A percentile compares a stretch with the other conserved stretches of the same genome.
These are phyloP conservation scores for Diaporthe velutina DNA, from an alignment of 2,329 filamentous ascomycete genomes.

Conservation along the genomic window DNA sequence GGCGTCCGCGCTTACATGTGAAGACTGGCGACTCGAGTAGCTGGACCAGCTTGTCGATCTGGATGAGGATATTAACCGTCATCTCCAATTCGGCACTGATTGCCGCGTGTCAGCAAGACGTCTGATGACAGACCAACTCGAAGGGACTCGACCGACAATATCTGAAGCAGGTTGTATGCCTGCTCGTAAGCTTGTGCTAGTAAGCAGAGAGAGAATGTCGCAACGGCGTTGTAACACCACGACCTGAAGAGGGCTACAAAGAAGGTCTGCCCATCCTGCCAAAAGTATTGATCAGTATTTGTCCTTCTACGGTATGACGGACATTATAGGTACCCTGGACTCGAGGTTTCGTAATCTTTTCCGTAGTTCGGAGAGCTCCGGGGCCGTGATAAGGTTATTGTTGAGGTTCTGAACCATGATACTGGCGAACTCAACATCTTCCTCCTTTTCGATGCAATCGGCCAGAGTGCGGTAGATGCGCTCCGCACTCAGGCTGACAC, in stretches of 20 bases:
- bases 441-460: constrained; percentile 96
- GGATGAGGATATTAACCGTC: constrained; percentile 98
- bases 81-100: constrained; percentile 93
- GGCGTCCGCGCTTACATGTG: constrained; percentile 76
- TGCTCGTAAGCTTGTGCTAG: constrained; percentile 98
- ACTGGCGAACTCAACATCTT: constrained; percentile 97
- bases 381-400: constrained; percentile 98
- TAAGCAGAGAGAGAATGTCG: constrained; percentile 95
- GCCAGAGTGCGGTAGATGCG: constrained; percentile 95
- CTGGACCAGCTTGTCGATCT: constrained; percentile 98
- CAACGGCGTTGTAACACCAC: constrained; percentile 98
- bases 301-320: neutral
- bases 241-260: constrained; percentile 95
- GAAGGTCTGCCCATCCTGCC: constrained; percentile 90
- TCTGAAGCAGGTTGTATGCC: constrained; percentile 94
- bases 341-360: constrained; percentile 93
- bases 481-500: constrained; percentile 91
- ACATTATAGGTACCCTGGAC: constrained; percentile 70
- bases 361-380: constrained; percentile 89
- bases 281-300: neutral
- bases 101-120: constrained; percentile 43
- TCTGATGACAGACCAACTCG: neutral
- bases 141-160: constrained; percentile 73
- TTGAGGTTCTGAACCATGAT: constrained; percentile 99
- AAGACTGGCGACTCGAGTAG: constrained; percentile 97